Base-by-base conservation (phyloP, 2,329 filamentous ascomycete genomes). In the Colletotrichum sp. region DNA sequence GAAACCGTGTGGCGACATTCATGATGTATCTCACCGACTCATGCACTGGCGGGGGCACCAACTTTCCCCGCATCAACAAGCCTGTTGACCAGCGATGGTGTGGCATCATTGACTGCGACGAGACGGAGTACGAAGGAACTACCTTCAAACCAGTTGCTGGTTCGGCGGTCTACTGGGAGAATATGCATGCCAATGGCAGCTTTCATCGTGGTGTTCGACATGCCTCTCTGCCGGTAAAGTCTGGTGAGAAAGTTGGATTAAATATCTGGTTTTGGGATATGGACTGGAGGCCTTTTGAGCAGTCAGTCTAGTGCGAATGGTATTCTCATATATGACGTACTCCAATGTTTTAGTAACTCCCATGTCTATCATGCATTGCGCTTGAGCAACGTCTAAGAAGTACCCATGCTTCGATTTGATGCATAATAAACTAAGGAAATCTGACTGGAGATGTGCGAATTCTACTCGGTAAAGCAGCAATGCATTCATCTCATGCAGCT, bases 351-450 rank as follows among this genome's bases (percentile, higher is more conserved):
- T 49, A 7, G 15, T 39, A 4, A 49, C 18, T 21, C 3, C 18
- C 39, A 1, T 49, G 5, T 1, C 39, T 49, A 49, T 21, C 18
- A 49, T 5, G 3, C 18, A 21, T 4, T 21, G 2, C 10, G 4
- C 5, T 21, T 49, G 18, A 5, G 6, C 3, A n/a, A 21, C 6
- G 44, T 49, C 44, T 21, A 4, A 49, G 18, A 49, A 49, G 9
- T 6, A 10, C 10, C 5, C 18, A 21, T 21, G 0, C 3, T 12
- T 49, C n/a, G 1, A n/a, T 44, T n/a, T n/a, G 9, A 3, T 12
- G 39, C 18, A 44, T 12, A 6, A n/a, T 44, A 44, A 18, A n/a
- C 39, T 6, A 2, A 1, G 9, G 39, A 12, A 3, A 44, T 6
- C 9, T n/a, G 39, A n/a, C 18, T 44, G 39, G 5, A 44, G 39